Conservation (phyloP, 306 rosid genomes). For the Pterocarpus santalinus region DNA sequence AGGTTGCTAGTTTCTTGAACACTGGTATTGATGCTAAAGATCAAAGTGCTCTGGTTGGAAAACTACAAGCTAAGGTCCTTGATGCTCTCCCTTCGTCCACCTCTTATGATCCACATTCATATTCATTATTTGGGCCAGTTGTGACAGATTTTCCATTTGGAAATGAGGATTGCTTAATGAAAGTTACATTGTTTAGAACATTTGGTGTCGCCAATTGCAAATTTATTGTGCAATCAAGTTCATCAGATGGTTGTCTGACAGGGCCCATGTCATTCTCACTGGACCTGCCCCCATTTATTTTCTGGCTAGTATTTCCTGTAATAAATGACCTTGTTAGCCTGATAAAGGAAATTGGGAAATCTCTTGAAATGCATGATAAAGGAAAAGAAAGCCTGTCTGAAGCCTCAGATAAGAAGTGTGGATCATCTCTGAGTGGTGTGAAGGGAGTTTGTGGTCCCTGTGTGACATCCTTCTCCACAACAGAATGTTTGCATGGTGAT, state of each 20-base stretch:
- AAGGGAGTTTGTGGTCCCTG: slow-evolving; percentile 55
- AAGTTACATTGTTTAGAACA: slow-evolving; percentile 76
- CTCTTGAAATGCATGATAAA: slow-evolving; percentile 54
- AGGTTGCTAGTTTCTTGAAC: slow-evolving; percentile 65
- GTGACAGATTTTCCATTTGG: slow-evolving; percentile 64
- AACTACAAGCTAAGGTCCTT: slow-evolving; percentile 74
- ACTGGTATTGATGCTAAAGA: slow-evolving; percentile 53
- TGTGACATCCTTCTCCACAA: slow-evolving; percentile 62
- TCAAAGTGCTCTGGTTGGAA: slow-evolving; percentile 56
- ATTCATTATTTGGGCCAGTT: slow-evolving; percentile 54
- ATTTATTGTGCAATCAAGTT: slow-evolving; percentile 62
- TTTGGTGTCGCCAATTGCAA: slow-evolving; percentile 68
- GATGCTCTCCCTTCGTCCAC: slow-evolving; percentile 71
- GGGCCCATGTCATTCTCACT: slow-evolving; percentile 72
- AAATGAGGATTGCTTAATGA: slow-evolving; percentile 56
- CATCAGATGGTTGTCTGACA: slow-evolving; percentile 54
- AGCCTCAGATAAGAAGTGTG: slow-evolving; percentile 50
- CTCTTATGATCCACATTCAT: slow-evolving; percentile 55
- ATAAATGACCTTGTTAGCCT: slow-evolving; percentile 57
- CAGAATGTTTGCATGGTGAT: slow-evolving; percentile 66
- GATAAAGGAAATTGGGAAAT: slow-evolving; percentile 59
- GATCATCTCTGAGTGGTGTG: slow-evolving; percentile 49
- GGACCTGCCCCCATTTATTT: slow-evolving; percentile 68
- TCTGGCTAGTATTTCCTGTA: slow-evolving; percentile 80
- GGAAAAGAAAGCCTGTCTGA: slow-evolving; percentile 47